Base-by-base conservation (phyloP, 768 basidiomycete species). In the Pholiota molesta region DNA sequence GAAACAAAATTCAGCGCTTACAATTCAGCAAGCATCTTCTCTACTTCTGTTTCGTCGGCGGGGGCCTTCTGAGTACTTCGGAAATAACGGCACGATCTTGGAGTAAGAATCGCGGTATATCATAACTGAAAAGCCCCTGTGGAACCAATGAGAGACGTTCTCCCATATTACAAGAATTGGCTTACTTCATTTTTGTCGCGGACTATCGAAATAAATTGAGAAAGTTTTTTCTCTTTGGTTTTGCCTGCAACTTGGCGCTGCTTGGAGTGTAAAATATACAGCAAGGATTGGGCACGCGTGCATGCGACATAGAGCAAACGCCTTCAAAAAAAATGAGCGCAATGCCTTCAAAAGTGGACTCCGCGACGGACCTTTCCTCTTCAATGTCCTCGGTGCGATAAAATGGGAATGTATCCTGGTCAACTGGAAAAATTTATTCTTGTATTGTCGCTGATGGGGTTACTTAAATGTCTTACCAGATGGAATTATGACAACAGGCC, bases 261-360 rank as follows among this genome's bases (percentile, higher is more conserved):
- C 10, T 70, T 69, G 8, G 80, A 74, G 64, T 86, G 77, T 1
- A 83, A 77, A 29, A 91, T 70, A 70, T 90, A 89, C 13, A 93
- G 74, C 8, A 92, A 78, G 11, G 79, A 78, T 69, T 95, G 90
- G 0, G 94, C 94, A 10, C 94, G 84, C 5, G 94, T 96, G 74
- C 92, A 94, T 0, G 91, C 94, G 8, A 96, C 94, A 69, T 95
- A 96, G 16, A 95, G 82, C 59, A 96, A 74, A 13, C 94, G 89
- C 59, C 94, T 94, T 59, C 42, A 35, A 53, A 63, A 19, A 39
- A 57, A 55, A 39, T 59, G 14, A 62, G 51, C 60, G 52, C 28
- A 21, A 35, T 31, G 39, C 42, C 28, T 39, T 28, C 35, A 29
- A 5, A 37, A 35, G 39, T 45, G 39, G 35, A 35, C 28, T 53